Conservation (phyloP, 2,329 filamentous ascomycete species). For the Clarireedia hainanense region DNA sequence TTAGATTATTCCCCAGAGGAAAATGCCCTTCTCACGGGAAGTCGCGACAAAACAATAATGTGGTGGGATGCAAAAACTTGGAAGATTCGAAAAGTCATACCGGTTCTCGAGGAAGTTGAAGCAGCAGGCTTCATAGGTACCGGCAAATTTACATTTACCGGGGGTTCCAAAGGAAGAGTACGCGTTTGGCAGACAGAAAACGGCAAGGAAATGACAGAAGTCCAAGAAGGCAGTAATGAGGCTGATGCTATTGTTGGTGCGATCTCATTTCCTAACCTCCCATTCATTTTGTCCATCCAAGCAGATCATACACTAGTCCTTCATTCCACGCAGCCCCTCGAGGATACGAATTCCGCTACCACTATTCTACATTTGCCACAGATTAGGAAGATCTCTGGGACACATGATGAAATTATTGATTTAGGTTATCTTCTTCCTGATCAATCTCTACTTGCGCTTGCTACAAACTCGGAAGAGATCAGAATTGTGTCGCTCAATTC, state of each 20-base stretch:
- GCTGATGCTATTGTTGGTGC: conserved; percentile 64
- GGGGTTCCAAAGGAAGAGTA: conserved; percentile 73
- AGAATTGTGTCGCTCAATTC: conserved; percentile 67
- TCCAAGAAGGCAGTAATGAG: conserved; percentile 56
- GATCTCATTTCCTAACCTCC: conserved; percentile 55
- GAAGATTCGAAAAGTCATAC: conserved; percentile 73
- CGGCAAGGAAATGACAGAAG: conserved; percentile 70
- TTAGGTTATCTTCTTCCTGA: conserved; percentile 78
- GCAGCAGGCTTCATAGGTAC: conserved; percentile 69
- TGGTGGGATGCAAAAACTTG: conserved; percentile 84
- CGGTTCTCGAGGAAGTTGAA: conserved; percentile 80
- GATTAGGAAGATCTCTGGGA: conserved; percentile 80
- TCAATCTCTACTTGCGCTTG: conserved; percentile 75
- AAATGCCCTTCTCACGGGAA: conserved; percentile 71
- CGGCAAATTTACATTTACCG: conserved; percentile 70
- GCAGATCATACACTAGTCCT: conserved; percentile 82
- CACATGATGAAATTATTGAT: conserved; percentile 96
- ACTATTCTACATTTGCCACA: conserved; percentile 30
- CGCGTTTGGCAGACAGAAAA: conserved; percentile 75
- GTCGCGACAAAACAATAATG: conserved; percentile 88
- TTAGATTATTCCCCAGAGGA: conserved; percentile 72
- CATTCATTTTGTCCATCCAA: conserved; percentile 74
- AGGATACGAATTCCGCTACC: conserved; percentile 28
- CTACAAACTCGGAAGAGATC: conserved; percentile 91
- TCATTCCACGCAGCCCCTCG: conserved; percentile 48